Evolutionary conservation across 768 basidiomycete genomes (phyloP), one percentile per base, ranked within the genome.

Genomic region (Punctularia strigosozonata): DNA sequence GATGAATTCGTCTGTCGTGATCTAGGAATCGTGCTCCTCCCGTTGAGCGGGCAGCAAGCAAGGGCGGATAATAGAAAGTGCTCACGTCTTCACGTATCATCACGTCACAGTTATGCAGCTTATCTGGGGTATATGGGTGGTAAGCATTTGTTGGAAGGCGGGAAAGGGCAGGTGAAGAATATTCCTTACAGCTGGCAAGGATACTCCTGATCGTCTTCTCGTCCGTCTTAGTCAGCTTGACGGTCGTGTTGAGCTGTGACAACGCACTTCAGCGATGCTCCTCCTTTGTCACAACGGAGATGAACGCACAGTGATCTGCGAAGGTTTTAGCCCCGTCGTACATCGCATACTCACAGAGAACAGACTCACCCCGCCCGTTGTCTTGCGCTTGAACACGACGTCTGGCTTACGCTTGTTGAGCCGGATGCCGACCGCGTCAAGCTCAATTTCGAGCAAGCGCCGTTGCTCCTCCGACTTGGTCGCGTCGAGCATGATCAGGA

Each of bases 31-130:
- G n/a, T n/a, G n/a, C n/a, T n/a, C n/a, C n/a, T n/a, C n/a, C n/a
- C n/a, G n/a, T n/a, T n/a, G n/a, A n/a, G n/a, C n/a, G n/a, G n/a
- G n/a, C n/a, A n/a, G n/a, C n/a, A n/a, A n/a, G n/a, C n/a, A n/a
- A n/a, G 42, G 21, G 32, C 22, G n/a, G 24, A 36, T 44, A 39
- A 31, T 14, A 33, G 22, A 38, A 37, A 18, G 28, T 22, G 58
- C 69, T 49, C 50, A 95, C 91, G 61, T 99, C 94, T 68, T 99
- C 92, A 53, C 95, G 73, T 50, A 99, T 89, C 90, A 98, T 94
- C 6, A 98, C 82, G 59, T 99, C 94, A 53, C 90, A 94, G 51
- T 94, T 87, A 53, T 89, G 88, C 21, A 90, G 60, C 58, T 88
- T 91, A 56, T 89, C 85, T 88, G 45, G 4, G n/a, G n/a, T n/a